A percentile compares a stretch with the other conserved stretches of the same genome.
Conservation (phyloP, 2,329 filamentous ascomycete species). For the Hypocreales sp. region DNA sequence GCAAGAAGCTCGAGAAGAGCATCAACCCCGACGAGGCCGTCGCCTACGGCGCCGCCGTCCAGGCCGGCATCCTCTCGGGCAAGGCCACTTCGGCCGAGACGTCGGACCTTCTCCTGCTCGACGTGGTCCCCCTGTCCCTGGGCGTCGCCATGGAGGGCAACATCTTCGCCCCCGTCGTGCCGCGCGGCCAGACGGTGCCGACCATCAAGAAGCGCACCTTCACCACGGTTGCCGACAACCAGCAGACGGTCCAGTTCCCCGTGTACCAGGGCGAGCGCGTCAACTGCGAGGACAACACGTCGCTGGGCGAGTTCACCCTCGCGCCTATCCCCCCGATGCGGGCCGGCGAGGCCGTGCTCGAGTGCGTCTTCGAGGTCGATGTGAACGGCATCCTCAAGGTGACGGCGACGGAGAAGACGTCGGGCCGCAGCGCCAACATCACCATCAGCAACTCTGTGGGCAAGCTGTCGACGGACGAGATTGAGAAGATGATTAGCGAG, state of each 20-base stretch:
- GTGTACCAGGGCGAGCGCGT: slow-evolving; percentile 94
- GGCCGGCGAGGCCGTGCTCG: slow-evolving; percentile 89
- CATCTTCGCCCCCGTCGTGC: slow-evolving; percentile 90
- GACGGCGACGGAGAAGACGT: slow-evolving; percentile 97
- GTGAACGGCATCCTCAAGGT: slow-evolving; percentile 99
- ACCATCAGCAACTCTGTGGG: slow-evolving; percentile 99
- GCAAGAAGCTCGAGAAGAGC: slow-evolving; percentile 99
- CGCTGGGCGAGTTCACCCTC: slow-evolving; percentile 90
- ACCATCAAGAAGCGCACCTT: slow-evolving; percentile 77
- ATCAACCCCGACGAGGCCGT: slow-evolving; percentile 99
- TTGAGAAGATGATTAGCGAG: slow-evolving; percentile 94
- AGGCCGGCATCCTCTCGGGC: slow-evolving; percentile 96
- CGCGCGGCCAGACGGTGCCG: slow-evolving; percentile 62
- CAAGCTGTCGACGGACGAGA: slow-evolving; percentile 88
- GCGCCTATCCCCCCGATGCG: slow-evolving; percentile 78
- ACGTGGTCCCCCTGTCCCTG: slow-evolving; percentile 90
- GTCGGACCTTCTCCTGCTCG: slow-evolving; percentile 83
- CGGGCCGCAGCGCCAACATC: slow-evolving; percentile 95
- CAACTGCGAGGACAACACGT: slow-evolving; percentile 98
- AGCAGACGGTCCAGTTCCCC: slow-evolving; percentile 62
- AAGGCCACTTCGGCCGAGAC: slow-evolving; percentile 95
- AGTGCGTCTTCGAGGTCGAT: slow-evolving; percentile 98
- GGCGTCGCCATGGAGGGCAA: slow-evolving; percentile 99
- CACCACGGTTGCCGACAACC: slow-evolving; percentile 67
- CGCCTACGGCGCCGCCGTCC: slow-evolving; percentile 95